Percentiles rank a stretch among this genome's conserved stretches.
phyloP scores from a whole-genome alignment of 139 green algal genomes.

The Edaphochlamys debaryana region DNA sequence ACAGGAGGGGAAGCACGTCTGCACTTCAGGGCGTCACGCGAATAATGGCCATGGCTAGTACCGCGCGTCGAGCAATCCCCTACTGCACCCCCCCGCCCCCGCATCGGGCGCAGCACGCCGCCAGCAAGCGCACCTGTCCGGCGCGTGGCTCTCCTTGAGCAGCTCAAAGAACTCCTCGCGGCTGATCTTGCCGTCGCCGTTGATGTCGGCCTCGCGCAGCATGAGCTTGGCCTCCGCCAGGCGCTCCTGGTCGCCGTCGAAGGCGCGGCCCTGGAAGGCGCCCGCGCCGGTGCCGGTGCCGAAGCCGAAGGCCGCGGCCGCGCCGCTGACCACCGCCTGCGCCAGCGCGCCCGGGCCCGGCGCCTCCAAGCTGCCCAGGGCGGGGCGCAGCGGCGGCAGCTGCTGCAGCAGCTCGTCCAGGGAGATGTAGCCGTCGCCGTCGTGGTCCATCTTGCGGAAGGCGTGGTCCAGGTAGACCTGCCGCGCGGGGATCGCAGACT shows the following conservation, averaged over 20 bases:
- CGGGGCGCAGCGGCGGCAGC: constrained; percentile 55
- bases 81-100: too few species aligned
- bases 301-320: constrained; percentile 5
- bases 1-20: background rate
- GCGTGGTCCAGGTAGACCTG: constrained; percentile 66
- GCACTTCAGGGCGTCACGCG: background rate
- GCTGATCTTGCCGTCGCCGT: constrained; percentile 86
- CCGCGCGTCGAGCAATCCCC: background rate
- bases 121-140: constrained; percentile 24
- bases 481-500: background rate
- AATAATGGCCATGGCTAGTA: background rate
- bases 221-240: constrained; percentile 79
- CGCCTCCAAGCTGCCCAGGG: background rate
- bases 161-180: constrained; percentile 80
- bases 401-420: constrained; percentile 82
- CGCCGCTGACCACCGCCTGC: constrained; percentile 21
- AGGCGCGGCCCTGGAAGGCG: background rate
- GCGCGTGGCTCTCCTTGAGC: constrained; percentile 54
- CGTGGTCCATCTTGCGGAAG: constrained; percentile 83
- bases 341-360: background rate
- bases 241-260: constrained; percentile 39
- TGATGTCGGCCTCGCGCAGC: constrained; percentile 87
- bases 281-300: background rate
- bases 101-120: too few species aligned
- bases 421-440: constrained; percentile 85